Evolutionary conservation across 768 basidiomycete genomes (phyloP), one percentile per base, ranked within the genome.

Genomic region (Collybiopsis confluens): DNA sequence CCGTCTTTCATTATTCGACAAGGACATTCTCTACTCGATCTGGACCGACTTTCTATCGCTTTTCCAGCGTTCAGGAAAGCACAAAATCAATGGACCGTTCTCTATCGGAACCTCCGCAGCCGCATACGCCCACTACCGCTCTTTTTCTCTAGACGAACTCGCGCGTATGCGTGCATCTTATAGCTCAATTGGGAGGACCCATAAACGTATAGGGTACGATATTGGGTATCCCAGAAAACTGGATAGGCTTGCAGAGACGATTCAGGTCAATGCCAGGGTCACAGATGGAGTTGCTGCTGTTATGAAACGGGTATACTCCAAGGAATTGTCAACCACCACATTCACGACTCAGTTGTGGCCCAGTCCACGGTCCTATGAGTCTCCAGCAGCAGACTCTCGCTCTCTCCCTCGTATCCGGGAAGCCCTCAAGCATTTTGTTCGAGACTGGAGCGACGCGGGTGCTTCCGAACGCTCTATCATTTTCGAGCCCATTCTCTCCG

Each of bases 361-460:
- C 27, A 21, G 38, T 28, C 26, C 33, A 8, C 27, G 28, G 7
- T 11, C 16, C 16, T 44, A 21, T 43, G 23, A 67, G 35, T 50
- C 61, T n/a, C n/a, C n/a, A 43, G 38, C 60, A 10, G 40, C 53
- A 21, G 28, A 49, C 33, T 38, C 23, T 36, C 54, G 57, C 6
- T 43, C 26, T 16, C 61, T 83, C 10, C 73, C 71, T 21, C 72
- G 80, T 13, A 79, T 80, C 4, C 68, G 79, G 10, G 83, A 87
- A 64, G 64, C 81, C 1, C 61, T 89, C 56, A 85, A 85, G 65
- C 86, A 88, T 62, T 83, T 85, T 55, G 73, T 87, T 21, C 73
- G 86, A 4, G 86, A 89, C 61, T 88, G 86, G 86, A 85, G 83
- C 59, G 62, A 64, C 5, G 82, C 83, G 55, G 85, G 85, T 1